Evolutionary conservation across 1,139 yeast genomes (phyloP), one percentile per base, ranked within the genome.

Genomic region (Diutina pseudorugosa): DNA sequence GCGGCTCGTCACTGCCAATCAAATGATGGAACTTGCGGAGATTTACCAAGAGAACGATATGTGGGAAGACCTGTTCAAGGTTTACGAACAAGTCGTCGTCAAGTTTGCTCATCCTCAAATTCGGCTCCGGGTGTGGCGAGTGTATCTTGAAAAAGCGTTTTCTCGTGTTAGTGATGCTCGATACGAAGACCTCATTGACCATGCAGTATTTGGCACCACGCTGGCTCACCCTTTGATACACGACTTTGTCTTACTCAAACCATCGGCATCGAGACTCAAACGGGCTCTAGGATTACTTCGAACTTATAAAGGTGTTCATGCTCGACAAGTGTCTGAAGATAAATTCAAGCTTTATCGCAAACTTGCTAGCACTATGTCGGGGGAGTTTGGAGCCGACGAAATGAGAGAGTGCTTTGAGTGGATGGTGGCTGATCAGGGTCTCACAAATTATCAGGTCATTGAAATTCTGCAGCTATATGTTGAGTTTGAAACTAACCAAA

Each of bases 1-100:
- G 51, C 85, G 82, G 60, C 74, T 87, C 42, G 85, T 90, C 0
- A 85, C 94, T 0, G 87, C 93, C 0, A 65, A 78, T 41, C 78
- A 80, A 19, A 71, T 89, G 42, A 70, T 87, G 18, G 82, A 83
- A 57, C 86, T 83, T 65, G 87, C 90, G 0, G 70, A 71, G 19
- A 81, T 84, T 56, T 65, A 85, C 36, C 83, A 81, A 56, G 77
- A 73, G 6, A 68, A 75, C 55, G 62, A 70, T 1, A 70, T 72
- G 51, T 72, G 65, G 58, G 82, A 78, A 54, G 19, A 76, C 76
- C 45, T 25, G 44, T 23, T 83, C 60, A 72, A 75, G 51, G 73
- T 85, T 0, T 88, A 80, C 63, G 96, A 89, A 61, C 67, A 77
- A 14, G 94, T 91, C 0, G 63, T 88, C 30, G 71, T 68, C 8